Evolutionary conservation across 768 basidiomycete species (phyloP).

Genomic region (Leucosporidium scottii): DNA sequence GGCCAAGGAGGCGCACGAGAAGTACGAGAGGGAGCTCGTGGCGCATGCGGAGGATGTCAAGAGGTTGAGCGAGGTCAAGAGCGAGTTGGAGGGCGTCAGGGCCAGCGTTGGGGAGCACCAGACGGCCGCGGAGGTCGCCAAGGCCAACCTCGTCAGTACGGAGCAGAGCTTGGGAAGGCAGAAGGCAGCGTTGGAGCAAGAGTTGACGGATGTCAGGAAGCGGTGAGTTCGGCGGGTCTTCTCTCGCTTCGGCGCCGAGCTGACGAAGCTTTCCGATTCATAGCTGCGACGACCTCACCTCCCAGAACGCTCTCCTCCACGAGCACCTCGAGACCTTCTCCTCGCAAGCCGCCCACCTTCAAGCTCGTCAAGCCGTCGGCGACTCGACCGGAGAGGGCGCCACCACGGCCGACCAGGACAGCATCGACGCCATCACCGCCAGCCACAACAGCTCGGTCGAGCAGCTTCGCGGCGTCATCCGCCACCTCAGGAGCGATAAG

Average conservation of each 20-base stretch:
- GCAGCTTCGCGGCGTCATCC: slow-evolving; percentile 52
- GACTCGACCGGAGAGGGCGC: slow-evolving; percentile 49
- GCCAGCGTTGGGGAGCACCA: slow-evolving; percentile 54
- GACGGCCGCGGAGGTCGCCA: slow-evolving; percentile 63
- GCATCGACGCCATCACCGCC: slow-evolving; percentile 17
- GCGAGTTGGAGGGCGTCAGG: slow-evolving; percentile 55
- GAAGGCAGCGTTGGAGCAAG: slow-evolving; percentile 67
- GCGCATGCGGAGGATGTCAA: slow-evolving; percentile 81
- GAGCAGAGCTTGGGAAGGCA: slow-evolving; percentile 76
- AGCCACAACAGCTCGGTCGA: slow-evolving; percentile 49
- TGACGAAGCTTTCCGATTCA: neutral
- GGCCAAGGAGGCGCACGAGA: slow-evolving; percentile 67
- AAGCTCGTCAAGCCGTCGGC: slow-evolving; percentile 39
- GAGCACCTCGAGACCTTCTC: slow-evolving; percentile 78
- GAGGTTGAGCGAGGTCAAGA: slow-evolving; percentile 56
- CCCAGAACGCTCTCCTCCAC: slow-evolving; percentile 70
- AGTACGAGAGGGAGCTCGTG: slow-evolving; percentile 72
- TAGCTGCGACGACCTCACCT: slow-evolving; percentile 64
- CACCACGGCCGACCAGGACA: slow-evolving; percentile 31
- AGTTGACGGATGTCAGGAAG: slow-evolving; percentile 61
- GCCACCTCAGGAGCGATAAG: slow-evolving; percentile 80
- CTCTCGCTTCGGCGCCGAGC: neutral
- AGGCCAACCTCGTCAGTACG: slow-evolving; percentile 61
- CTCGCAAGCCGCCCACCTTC: slow-evolving; percentile 70
- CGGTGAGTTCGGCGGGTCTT: slow-evolving; percentile 48